phyloP scores from a whole-genome alignment of 805 yeast genomes.

The Candida multigemmis region DNA sequence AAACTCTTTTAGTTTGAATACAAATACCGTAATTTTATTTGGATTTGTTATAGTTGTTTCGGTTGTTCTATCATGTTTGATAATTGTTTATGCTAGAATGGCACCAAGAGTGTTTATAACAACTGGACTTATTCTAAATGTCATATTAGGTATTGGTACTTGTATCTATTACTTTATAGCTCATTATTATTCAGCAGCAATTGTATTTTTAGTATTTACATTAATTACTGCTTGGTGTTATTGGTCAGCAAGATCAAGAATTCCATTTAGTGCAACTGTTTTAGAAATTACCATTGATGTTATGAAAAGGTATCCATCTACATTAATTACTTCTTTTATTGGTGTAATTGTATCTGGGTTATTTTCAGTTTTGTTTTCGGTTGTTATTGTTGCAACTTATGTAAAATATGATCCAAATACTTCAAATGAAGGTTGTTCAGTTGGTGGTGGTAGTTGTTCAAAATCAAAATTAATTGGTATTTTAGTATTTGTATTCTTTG shows the following conservation, averaged over 20 bases:
- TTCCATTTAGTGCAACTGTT: slow-evolving; percentile 67
- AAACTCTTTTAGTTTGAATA: slow-evolving; percentile 56
- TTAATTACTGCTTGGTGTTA: slow-evolving; percentile 58
- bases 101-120: slow-evolving; percentile 62
- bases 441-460: slow-evolving; percentile 45
- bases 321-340: slow-evolving; percentile 47
- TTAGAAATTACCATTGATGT: slow-evolving; percentile 70
- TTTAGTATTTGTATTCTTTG: slow-evolving; percentile 65
- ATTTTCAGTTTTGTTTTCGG: slow-evolving; percentile 57
- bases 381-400: slow-evolving; percentile 66
- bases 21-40: slow-evolving; percentile 66
- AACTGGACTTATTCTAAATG: slow-evolving; percentile 58
- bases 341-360: slow-evolving; percentile 55
- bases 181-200: slow-evolving; percentile 71
- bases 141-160: slow-evolving; percentile 64
- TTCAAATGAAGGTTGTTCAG: slow-evolving; percentile 43
- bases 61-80: slow-evolving; percentile 45
- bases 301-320: slow-evolving; percentile 63
- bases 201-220: slow-evolving; percentile 63
- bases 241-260: slow-evolving; percentile 62
- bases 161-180: slow-evolving; percentile 64
- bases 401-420: slow-evolving; percentile 61
- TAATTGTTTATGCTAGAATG: slow-evolving; percentile 53
- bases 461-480: slow-evolving; percentile 57
- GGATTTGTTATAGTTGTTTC: slow-evolving; percentile 56